Base-by-base conservation (phyloP, 306 rosid genomes). In the Medicago lupulina region DNA sequence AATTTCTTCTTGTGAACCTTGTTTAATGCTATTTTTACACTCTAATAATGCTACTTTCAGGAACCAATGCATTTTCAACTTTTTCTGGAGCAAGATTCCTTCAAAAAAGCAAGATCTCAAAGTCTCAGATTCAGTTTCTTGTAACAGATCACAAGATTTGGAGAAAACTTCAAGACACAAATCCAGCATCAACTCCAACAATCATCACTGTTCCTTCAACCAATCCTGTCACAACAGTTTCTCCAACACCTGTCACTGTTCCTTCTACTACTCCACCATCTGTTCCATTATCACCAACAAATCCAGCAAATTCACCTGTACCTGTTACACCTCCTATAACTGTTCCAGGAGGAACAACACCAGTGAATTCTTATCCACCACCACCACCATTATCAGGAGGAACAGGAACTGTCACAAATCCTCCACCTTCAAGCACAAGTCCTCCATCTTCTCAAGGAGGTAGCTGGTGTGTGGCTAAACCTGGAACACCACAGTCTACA, bases 381-480 rank as follows among this genome's bases (percentile, higher is more conserved):
- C 92, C 98, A 28, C 1, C 88, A 61, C 70, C 97, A 4, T 87
- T 96, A 39, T 2, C 87, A 8, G 83, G 84, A 53, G 84, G 83
- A 53, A 7, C 58, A 7, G 83, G 83, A 17, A 73, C 46, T 57
- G 82, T 74, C 61, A 80, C 81, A 16, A 89, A 84, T 67, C 86
- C 92, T 41, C 89, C 97, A 71, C 93, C 98, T 51, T 73, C 84
- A 67, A 76, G 44, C 55, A 77, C 93, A 12, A 86, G 66, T 81
- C 77, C 87, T 43, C 93, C 88, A 38, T 60, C 87, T 31, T 59
- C 23, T 73, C 66, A 83, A 2, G 97, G 97, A 8, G 95, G 87
- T 83, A 83, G 83, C 54, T 95, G 99, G 99, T 95, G 99, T 60
- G 91, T 95, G 70, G 93, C 91, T 41, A 95, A 86, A 88, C 67